Conservation (phyloP, 805 yeast genomes). For the Suhomyces sp. region DNA sequence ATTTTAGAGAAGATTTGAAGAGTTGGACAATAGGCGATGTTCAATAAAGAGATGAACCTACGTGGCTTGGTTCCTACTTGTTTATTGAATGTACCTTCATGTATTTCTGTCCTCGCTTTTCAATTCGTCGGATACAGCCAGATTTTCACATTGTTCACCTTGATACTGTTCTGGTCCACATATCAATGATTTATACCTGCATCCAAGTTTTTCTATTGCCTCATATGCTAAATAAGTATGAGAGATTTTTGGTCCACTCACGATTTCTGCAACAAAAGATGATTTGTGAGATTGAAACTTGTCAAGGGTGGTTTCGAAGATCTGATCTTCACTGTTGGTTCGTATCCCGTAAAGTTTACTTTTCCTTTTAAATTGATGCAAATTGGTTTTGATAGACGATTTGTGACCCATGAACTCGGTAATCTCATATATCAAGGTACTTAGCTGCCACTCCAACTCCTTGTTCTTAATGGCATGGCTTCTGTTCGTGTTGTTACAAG, state of each 20-base stretch:
- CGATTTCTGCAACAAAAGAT: not conserved
- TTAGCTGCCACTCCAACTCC: slow-evolving; percentile 1
- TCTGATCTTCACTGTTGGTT: not conserved
- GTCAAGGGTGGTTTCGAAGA: not conserved
- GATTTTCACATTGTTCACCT: not conserved
- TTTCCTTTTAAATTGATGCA: not conserved
- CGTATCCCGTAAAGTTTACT: not conserved
- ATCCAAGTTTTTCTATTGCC: not conserved
- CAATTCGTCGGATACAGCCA: not conserved
- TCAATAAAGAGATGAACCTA: not conserved
- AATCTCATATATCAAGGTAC: slow-evolving; percentile 3
- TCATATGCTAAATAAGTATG: not conserved
- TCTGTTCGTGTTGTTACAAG: not conserved
- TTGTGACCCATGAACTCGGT: not conserved
- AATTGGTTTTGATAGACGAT: not conserved
- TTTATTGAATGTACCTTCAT: not conserved
- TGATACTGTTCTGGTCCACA: not conserved
- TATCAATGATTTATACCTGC: not conserved
- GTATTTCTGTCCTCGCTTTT: not conserved
- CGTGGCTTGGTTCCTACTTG: not conserved
- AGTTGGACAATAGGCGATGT: slow-evolving; percentile 37
- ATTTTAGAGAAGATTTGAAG: slow-evolving; percentile 35
- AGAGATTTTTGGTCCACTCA: not conserved
- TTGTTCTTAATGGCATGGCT: not conserved
- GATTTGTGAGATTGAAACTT: not conserved